A percentile compares a stretch with the other conserved stretches of the same genome.
These are phyloP conservation scores for Solanum hybrid DNA, from an alignment of 305 asterid genomes.

Conservation along the genomic window DNA sequence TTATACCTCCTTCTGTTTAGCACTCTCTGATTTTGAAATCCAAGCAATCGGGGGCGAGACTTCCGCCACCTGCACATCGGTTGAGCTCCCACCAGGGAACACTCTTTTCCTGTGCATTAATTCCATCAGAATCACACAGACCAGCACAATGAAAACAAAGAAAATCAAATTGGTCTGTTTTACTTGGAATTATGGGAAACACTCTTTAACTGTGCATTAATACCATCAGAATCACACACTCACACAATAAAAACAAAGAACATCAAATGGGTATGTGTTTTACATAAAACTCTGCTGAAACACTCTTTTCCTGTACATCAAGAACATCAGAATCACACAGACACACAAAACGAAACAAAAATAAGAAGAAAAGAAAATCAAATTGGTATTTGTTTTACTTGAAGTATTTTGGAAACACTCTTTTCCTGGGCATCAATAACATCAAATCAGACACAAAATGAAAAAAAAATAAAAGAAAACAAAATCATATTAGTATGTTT, in stretches of 20 bases:
- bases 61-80: conserved; percentile 49
- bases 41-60: conserved; percentile 33
- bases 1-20: conserved; percentile 54
- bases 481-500: background rate
- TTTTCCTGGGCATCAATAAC: background rate
- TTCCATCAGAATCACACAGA: conserved; percentile 8
- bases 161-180: background rate
- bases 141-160: conserved; percentile 9
- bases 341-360: conserved; percentile 8
- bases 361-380: background rate
- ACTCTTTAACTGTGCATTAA: background rate
- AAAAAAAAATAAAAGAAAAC: background rate
- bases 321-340: background rate
- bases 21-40: conserved; percentile 23
- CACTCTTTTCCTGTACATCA: conserved; percentile 44
- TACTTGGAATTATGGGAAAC: background rate
- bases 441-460: background rate
- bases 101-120: conserved; percentile 48
- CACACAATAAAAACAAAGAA: background rate
- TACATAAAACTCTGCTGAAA: conserved; percentile 8
- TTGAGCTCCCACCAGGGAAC: conserved; percentile 55
- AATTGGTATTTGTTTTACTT: background rate
- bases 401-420: background rate
- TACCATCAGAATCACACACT: background rate
- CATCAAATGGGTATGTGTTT: background rate